Base-by-base conservation (phyloP, 2,329 filamentous ascomycete genomes). In the Botrytis porri region DNA sequence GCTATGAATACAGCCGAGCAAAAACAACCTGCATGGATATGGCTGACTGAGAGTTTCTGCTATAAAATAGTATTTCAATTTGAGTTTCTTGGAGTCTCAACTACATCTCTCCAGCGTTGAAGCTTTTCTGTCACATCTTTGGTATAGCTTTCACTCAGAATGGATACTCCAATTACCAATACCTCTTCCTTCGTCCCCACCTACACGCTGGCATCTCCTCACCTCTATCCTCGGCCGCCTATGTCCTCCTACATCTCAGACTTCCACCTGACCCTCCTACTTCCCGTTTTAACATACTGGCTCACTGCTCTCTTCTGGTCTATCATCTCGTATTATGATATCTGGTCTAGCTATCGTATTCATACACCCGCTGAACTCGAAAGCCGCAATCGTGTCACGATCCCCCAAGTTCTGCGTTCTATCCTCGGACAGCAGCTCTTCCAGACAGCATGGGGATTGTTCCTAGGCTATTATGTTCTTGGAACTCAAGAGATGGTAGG, bases 301-400 rank as follows among this genome's bases (percentile, higher is more conserved):
- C 41, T 39, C 25, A 54, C 59, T 22, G 59, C 51, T n/a, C 20
- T 69, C 10, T 32, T 69, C n/a, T 69, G 54, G 48, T 18, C 51
- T 14, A 12, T 45, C n/a, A 25, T 69, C 51, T 69, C 66, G 32
- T 43, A 69, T n/a, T 69, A 32, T 61, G n/a, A 69, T 45, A 39
- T 69, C n/a, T 69, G 59, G 41, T 32, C 66, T 60, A n/a, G n/a
- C 29, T 61, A 61, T 29, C 66, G 66, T 22, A 69, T 69, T 37
- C 95, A 98, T 84, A 98, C 95, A 0, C 95, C 95, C 22, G 93
- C 93, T 69, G 95, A 98, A 82, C 90, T 98, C 74, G 82, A 90
- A 51, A 93, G 93, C 82, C 89, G 95, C 79, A 98, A 98, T 82
- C 93, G 93, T 80, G 95, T 93, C 63, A 88, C 92, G 63, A 89